Evolutionary conservation across 345 rosid genomes (phyloP).

Genomic region (Arabidopsis arenosa): DNA sequence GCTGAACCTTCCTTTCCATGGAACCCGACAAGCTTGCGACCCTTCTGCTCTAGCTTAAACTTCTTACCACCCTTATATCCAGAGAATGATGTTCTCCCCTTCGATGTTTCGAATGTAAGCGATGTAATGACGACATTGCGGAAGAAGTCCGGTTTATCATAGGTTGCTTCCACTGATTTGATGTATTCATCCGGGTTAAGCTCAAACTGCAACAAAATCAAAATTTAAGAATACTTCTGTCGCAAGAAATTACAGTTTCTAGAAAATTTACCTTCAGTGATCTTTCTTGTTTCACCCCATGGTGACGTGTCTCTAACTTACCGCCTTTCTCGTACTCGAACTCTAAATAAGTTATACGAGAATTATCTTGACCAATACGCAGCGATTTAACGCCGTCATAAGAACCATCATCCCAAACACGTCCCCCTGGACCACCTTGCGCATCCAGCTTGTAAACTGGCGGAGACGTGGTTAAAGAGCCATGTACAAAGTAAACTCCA

Average conservation of each 20-base stretch:
- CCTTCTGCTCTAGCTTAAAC: slow-evolving; percentile 23
- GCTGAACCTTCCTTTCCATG: slow-evolving; percentile 35
- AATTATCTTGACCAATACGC: slow-evolving; percentile 23
- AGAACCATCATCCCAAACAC: slow-evolving; percentile 37
- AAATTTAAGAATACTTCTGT: not conserved
- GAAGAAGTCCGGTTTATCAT: not conserved
- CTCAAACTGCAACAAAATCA: slow-evolving; percentile 28
- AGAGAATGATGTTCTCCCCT: slow-evolving; percentile 18
- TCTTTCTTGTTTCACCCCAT: slow-evolving; percentile 26
- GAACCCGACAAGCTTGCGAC: slow-evolving; percentile 31
- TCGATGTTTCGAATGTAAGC: slow-evolving; percentile 38
- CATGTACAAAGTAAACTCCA: slow-evolving; percentile 30
- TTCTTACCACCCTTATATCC: slow-evolving; percentile 28
- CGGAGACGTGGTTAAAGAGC: not conserved
- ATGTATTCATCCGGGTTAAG: slow-evolving; percentile 37
- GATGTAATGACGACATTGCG: slow-evolving; percentile 25
- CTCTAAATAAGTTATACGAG: slow-evolving; percentile 36
- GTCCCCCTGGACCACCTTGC: slow-evolving; percentile 29
- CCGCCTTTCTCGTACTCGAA: slow-evolving; percentile 31
- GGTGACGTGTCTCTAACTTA: not conserved
- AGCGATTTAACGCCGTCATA: slow-evolving; percentile 21
- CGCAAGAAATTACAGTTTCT: not conserved
- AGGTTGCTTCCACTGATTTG: slow-evolving; percentile 33
- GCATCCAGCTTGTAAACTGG: slow-evolving; percentile 38
- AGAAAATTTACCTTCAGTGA: slow-evolving; percentile 11